These are phyloP conservation scores for Hygrocybe coccinea DNA, from an alignment of 768 basidiomycete species.

Conservation along the genomic window DNA sequence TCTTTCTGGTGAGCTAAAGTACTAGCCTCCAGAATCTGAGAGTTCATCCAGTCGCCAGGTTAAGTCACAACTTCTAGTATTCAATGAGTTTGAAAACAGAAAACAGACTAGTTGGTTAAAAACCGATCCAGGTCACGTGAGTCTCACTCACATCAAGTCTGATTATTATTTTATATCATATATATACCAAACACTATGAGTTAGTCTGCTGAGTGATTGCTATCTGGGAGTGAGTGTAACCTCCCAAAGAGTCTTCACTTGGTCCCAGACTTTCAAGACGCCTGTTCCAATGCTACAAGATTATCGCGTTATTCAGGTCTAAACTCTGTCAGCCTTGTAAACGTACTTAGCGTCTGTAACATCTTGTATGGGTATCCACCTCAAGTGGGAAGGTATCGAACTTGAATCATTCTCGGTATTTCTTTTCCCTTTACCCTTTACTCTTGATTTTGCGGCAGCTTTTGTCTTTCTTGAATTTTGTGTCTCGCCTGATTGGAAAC, in stretches of 20 bases:
- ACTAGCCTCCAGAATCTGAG: background rate
- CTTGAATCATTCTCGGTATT: slow-evolving; percentile 14
- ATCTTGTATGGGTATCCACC: slow-evolving; percentile 53
- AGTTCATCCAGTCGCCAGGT: background rate
- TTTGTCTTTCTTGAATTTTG: slow-evolving; percentile 7
- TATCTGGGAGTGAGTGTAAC: background rate
- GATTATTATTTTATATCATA: background rate
- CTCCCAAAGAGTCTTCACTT: slow-evolving; percentile 47
- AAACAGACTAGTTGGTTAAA: too few relatives aligned
- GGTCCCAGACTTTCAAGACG: slow-evolving; percentile 68
- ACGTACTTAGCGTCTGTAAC: slow-evolving; percentile 62
- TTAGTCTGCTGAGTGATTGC: background rate
- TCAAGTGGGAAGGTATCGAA: slow-evolving; percentile 21
- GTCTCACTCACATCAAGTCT: background rate
- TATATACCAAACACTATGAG: background rate
- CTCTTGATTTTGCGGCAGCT: slow-evolving; percentile 3
- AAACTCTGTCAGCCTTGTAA: background rate
- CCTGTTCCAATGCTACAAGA: slow-evolving; percentile 64
- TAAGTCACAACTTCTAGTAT: background rate
- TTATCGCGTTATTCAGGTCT: background rate
- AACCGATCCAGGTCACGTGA: background rate
- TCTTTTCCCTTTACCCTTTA: slow-evolving; percentile 11
- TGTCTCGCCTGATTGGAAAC: background rate
- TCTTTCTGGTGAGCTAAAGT: slow-evolving; percentile 12
- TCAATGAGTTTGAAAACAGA: too few relatives aligned